Conservation (phyloP, 192 early-diverging fungal genomes). For the Thamnidium elegans region DNA sequence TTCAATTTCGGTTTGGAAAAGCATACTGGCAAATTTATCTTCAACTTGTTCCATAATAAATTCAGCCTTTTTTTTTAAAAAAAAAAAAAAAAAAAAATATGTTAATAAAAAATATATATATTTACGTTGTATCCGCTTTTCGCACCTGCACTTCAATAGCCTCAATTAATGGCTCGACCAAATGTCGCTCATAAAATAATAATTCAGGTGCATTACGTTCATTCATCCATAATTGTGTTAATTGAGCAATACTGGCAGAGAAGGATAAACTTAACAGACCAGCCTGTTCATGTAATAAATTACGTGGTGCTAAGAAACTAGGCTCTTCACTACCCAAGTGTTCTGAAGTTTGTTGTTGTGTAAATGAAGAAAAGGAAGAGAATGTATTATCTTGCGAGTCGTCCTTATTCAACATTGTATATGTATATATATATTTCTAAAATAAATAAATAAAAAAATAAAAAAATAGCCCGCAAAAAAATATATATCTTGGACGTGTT, state of each 20-base stretch:
- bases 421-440: too few relatives aligned
- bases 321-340: not conserved
- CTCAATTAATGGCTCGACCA: slow-evolving; percentile 49
- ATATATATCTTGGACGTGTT: too few relatives aligned
- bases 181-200: slow-evolving; percentile 45
- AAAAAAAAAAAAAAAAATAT: not conserved
- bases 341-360: not conserved
- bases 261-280: not conserved
- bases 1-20: slow-evolving; percentile 68
- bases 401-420: too few relatives aligned
- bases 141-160: slow-evolving; percentile 57
- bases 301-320: too few relatives aligned
- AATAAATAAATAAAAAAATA: too few relatives aligned
- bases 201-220: slow-evolving; percentile 68
- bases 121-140: slow-evolving; percentile 7
- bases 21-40: slow-evolving; percentile 47
- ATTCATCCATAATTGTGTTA: slow-evolving; percentile 66
- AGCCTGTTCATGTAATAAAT: not conserved
- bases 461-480: too few relatives aligned
- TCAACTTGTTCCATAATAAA: slow-evolving; percentile 30
- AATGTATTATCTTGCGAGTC: too few relatives aligned
- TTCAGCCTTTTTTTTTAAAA: too few relatives aligned
- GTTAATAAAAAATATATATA: slow-evolving; percentile 21
- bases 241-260: slow-evolving; percentile 8
- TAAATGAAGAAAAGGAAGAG: not conserved